Evolutionary conservation across 805 yeast species (phyloP), one percentile per base, ranked within the genome.

Genomic region (Monosporozyma yasuniensis): DNA sequence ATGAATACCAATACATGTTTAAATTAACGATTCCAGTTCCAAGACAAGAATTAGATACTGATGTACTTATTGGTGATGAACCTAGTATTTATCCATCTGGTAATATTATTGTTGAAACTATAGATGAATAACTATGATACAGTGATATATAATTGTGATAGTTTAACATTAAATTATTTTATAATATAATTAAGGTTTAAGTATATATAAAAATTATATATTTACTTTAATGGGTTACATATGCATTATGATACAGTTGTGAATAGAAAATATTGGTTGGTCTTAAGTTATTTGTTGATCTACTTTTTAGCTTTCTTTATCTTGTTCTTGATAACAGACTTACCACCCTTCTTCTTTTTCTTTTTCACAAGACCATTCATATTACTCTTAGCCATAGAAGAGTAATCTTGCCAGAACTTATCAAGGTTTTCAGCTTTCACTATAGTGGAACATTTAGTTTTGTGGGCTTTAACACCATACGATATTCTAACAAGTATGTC

Each of bases 301-400:
- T 44, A 47, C 46, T 52, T 55, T 48, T 48, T 55, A 11, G 18
- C 47, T 42, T 50, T 51, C 46, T 57, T 55, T 42, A 51, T 54
- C 23, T 50, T 42, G 34, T 46, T 21, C 9, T 47, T 28, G 14
- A 27, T 35, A 5, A 35, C 49, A 9, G 30, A 11, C 14, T 50
- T 53, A 37, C 30, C 46, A 63, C 76, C 73, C 71, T 79, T 81
- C 70, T 76, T 77, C 73, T 87, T 87, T 52, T 85, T 87, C 71
- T 87, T 88, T 77, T 84, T 87, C 62, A 80, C 77, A 65, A 90
- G 74, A 1, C 96, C 96, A 3, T 71, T 70, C 65, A 86, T 79
- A 4, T 93, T 90, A 21, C 72, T 62, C 63, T 87, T 89, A 50
- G 89, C 72, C 0, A 77, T 77, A 42, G 79, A 80, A 1, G 87